phyloP scores from a whole-genome alignment of 192 early-diverging fungal species.

The Haplosporangium gracile region DNA sequence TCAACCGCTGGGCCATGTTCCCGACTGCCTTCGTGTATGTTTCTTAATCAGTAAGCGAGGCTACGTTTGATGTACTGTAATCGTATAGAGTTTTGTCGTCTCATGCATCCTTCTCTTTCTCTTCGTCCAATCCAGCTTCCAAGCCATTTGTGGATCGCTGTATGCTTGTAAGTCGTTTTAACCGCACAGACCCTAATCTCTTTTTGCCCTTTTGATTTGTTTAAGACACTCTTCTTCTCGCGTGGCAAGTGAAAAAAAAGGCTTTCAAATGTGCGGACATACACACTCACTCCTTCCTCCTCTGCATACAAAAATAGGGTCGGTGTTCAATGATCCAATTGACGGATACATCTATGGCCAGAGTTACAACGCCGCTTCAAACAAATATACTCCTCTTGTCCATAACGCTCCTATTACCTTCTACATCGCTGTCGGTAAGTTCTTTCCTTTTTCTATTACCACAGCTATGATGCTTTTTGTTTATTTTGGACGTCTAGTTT shows the following conservation, averaged over 20 bases:
- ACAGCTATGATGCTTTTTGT: neutral
- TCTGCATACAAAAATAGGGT: conserved; percentile 56
- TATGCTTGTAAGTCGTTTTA: conserved; percentile 63
- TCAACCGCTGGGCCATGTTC: conserved; percentile 70
- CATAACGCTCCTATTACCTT: conserved; percentile 70
- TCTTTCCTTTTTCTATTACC: neutral
- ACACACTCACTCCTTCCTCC: neutral
- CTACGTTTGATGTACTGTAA: neutral
- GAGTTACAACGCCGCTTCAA: conserved; percentile 22
- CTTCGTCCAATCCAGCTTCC: conserved; percentile 57
- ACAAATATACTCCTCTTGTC: conserved; percentile 51
- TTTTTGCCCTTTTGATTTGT: neutral
- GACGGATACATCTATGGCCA: conserved; percentile 57
- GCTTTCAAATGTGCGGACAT: neutral
- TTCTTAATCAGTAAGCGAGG: no score
- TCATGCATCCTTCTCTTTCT: neutral
- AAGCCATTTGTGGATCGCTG: conserved; percentile 69
- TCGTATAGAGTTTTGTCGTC: neutral
- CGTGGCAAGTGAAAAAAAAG: neutral
- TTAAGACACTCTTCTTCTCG: neutral
- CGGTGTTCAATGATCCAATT: conserved; percentile 73
- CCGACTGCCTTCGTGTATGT: conserved; percentile 68
- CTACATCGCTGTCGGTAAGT: conserved; percentile 68
- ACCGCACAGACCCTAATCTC: conserved; percentile 7
- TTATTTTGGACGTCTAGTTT: no score